A percentile compares a stretch with the other conserved stretches of the same genome.
These are phyloP conservation scores for Mortierella sp. DNA, from an alignment of 371 early-diverging fungal species.

Conservation along the genomic window DNA sequence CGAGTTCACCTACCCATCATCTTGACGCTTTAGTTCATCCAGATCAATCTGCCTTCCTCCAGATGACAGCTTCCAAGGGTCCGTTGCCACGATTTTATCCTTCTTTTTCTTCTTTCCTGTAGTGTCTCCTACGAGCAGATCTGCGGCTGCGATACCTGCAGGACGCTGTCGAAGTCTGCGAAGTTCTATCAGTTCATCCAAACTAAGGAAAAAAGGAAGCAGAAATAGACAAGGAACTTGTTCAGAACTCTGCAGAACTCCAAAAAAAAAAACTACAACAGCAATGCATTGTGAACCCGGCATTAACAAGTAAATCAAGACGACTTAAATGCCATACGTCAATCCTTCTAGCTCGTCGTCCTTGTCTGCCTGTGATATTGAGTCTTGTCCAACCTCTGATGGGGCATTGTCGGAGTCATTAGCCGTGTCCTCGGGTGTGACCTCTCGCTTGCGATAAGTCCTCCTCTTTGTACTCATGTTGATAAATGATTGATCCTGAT, in stretches of 20 bases:
- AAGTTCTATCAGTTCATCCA: constrained; percentile 74
- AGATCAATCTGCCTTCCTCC: constrained; percentile 64
- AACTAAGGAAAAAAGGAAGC: constrained; percentile 16
- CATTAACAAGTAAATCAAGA: background rate
- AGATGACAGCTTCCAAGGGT: constrained; percentile 66
- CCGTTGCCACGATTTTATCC: constrained; percentile 54
- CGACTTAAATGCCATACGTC: constrained; percentile 17
- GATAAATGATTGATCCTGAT: constrained; percentile 3
- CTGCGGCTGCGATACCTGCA: constrained; percentile 70
- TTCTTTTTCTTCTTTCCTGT: constrained; percentile 62
- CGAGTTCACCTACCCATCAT: constrained; percentile 37
- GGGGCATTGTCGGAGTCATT: background rate
- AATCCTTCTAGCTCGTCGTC: constrained; percentile 44
- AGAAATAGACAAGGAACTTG: too few species aligned
- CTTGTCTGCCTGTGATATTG: constrained; percentile 9
- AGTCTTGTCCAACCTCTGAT: constrained; percentile 2
- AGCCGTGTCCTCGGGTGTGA: constrained; percentile 32
- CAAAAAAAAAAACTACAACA: too few species aligned
- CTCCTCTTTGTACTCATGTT: constrained; percentile 34
- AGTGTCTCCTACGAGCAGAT: constrained; percentile 65
- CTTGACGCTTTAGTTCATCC: constrained; percentile 56
- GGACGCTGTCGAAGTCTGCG: constrained; percentile 70
- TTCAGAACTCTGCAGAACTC: too few species aligned
- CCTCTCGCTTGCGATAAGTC: constrained; percentile 47
- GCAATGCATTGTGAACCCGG: background rate